Evolutionary conservation across 257 asterid genomes (phyloP).

Genomic region (Nicotiana noctiflora): DNA sequence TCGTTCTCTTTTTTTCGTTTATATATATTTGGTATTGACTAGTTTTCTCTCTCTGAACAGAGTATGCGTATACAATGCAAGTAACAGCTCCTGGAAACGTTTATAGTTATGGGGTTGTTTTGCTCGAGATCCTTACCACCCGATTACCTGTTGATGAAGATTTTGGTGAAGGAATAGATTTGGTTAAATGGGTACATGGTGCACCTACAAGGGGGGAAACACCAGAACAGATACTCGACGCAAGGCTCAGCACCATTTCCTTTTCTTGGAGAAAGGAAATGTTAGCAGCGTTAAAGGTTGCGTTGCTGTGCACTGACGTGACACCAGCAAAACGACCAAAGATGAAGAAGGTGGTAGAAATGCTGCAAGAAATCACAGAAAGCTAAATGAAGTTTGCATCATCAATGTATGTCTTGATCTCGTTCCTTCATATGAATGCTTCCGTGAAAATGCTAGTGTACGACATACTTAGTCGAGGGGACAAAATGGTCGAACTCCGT

Average conservation of each 20-base stretch:
- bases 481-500: slow-evolving; percentile 5
- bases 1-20: neutral
- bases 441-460: neutral
- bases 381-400: slow-evolving; percentile 12
- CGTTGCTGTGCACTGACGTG: slow-evolving; percentile 72
- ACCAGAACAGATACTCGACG: slow-evolving; percentile 96
- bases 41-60: slow-evolving; percentile 28
- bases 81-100: slow-evolving; percentile 98
- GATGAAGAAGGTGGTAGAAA: slow-evolving; percentile 88
- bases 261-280: slow-evolving; percentile 93
- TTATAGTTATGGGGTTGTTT: slow-evolving; percentile 87
- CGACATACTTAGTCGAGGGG: neutral
- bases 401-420: slow-evolving; percentile 9
- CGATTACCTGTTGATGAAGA: slow-evolving; percentile 84
- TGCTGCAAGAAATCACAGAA: slow-evolving; percentile 64
- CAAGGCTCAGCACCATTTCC: slow-evolving; percentile 79
- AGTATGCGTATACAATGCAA: slow-evolving; percentile 98
- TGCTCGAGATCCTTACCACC: slow-evolving; percentile 89
- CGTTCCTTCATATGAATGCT: neutral
- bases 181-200: slow-evolving; percentile 95
- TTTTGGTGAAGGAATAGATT: slow-evolving; percentile 90
- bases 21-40: neutral
- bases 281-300: slow-evolving; percentile 83
- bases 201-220: slow-evolving; percentile 92
- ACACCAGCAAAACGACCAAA: slow-evolving; percentile 95